Percentiles rank a stretch among this genome's conserved stretches.
These are phyloP conservation scores for Metschnikowia koreensis DNA, from an alignment of 805 yeast species.

Conservation along the genomic window DNA sequence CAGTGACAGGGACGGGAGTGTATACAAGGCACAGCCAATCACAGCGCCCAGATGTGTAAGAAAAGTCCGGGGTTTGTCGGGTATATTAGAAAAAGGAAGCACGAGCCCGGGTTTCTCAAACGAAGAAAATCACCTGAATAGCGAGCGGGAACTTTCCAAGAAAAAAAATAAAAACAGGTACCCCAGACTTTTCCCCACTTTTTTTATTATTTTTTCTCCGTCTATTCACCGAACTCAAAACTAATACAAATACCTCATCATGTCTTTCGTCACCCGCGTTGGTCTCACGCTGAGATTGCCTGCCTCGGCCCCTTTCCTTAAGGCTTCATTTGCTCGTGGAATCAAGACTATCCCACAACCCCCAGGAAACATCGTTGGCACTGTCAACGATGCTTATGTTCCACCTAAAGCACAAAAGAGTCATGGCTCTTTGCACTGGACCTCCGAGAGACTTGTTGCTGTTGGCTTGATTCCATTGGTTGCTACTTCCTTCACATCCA, in stretches of 20 bases:
- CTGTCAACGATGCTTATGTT: constrained; percentile 69
- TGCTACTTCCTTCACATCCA: constrained; percentile 58
- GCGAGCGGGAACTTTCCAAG: not conserved
- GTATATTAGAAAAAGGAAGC: constrained; percentile 1
- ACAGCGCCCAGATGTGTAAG: constrained; percentile 17
- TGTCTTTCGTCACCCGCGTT: constrained; percentile 30
- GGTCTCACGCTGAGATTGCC: constrained; percentile 23
- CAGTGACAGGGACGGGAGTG: not conserved
- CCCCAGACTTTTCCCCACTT: not conserved
- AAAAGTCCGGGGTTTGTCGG: constrained; percentile 18
- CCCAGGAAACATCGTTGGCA: constrained; percentile 69
- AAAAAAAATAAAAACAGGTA: not conserved
- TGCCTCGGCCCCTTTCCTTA: constrained; percentile 25
- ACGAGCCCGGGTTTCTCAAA: not conserved
- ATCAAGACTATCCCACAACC: constrained; percentile 61
- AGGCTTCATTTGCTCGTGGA: constrained; percentile 22
- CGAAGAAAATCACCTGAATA: not conserved
- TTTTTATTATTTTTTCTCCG: not conserved
- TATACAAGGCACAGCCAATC: constrained; percentile 15
- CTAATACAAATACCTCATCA: constrained; percentile 5
- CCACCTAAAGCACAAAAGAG: constrained; percentile 53
- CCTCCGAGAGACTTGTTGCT: constrained; percentile 61
- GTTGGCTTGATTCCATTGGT: constrained; percentile 63
- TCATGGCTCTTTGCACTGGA: constrained; percentile 77
- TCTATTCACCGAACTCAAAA: not conserved